These are phyloP conservation scores for Hericium rajendrae DNA, from an alignment of 768 basidiomycete species.

Conservation along the genomic window DNA sequence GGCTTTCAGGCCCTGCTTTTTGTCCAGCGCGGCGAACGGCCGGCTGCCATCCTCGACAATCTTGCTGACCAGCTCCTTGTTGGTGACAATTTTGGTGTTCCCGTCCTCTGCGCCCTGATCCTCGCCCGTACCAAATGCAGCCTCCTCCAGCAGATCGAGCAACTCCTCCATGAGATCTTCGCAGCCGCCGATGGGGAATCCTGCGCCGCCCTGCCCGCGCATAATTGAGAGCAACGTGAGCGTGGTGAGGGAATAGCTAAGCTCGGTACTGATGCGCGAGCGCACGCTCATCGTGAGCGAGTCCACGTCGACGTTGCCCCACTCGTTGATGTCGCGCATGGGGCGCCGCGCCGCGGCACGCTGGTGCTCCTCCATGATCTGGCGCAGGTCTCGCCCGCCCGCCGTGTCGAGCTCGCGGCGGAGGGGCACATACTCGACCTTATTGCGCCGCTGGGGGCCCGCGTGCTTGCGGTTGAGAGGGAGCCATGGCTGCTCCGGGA, in stretches of 20 bases:
- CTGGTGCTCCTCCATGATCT: constrained; percentile 51
- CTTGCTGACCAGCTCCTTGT: constrained; percentile 51
- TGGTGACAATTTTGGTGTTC: constrained; percentile 38
- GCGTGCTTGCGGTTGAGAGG: constrained; percentile 24
- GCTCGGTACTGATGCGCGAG: constrained; percentile 72
- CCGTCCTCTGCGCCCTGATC: constrained; percentile 11
- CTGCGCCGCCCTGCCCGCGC: constrained; percentile 54
- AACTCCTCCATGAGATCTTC: constrained; percentile 78
- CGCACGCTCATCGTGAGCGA: constrained; percentile 89
- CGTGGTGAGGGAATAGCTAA: constrained; percentile 85
- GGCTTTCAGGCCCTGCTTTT: constrained; percentile 41
- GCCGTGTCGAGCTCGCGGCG: constrained; percentile 64
- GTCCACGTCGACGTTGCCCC: constrained; percentile 86
- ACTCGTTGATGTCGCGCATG: constrained; percentile 69
- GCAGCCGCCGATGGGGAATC: constrained; percentile 70
- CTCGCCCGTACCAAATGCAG: constrained; percentile 52
- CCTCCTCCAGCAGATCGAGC: constrained; percentile 78
- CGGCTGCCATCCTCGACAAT: constrained; percentile 48
- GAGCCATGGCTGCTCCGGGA: constrained; percentile 1
- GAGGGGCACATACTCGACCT: constrained; percentile 82
- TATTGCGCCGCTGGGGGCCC: constrained; percentile 51
- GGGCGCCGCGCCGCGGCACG: constrained; percentile 40
- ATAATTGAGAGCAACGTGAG: constrained; percentile 75
- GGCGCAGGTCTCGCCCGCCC: constrained; percentile 73
- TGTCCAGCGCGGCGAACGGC: constrained; percentile 49